Evolutionary conservation across 2,329 filamentous ascomycete genomes (phyloP), one percentile per base, ranked within the genome.

Genomic region (Trichoderma sp.): DNA sequence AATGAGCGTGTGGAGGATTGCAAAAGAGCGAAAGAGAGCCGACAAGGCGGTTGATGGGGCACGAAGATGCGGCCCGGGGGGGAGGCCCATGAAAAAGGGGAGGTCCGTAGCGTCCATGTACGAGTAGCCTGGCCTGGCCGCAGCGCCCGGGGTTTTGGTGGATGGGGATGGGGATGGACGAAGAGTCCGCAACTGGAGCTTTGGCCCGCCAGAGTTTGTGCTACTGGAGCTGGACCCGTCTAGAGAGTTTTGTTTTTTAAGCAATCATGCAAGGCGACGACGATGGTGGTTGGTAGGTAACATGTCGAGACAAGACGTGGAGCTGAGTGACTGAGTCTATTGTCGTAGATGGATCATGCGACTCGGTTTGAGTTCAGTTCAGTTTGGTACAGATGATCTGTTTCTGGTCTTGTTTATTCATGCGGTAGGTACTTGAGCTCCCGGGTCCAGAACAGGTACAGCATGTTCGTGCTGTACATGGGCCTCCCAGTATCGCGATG

Each of bases 1-100:
- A 71, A 68, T 20, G 68, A 70, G 50, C 36, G 66, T 70, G 68
- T 70, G 68, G 68, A 65, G 59, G 68, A 36, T 39, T 9, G 50
- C 30, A 17, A 64, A 53, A 70, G 50, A 64, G 59, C 63, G 58
- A 61, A 43, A 63, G 59, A 70, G 68, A 62, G 58, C 57, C 26
- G 47, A 62, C 32, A 62, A 59, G 57, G 57, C 57, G 57, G 57
- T 62, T 69, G 68, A 39, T 26, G 61, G 62, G 61, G 47, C 32
- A 58, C 47, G 34, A 64, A 64, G 61, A 70, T 70, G 68, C 68
- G 68, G 68, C 68, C 68, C 61, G 61, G 68, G 68, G 57, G 68
- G 59, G 68, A 55, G 68, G 39, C 43, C 68, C 68, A 63, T 70
- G 68, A 65, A 71, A 64, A 71, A 65, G 68, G 68, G 68, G 68